Base-by-base conservation (phyloP, 2,329 filamentous ascomycete genomes). In the Mycosphaerella sp. region DNA sequence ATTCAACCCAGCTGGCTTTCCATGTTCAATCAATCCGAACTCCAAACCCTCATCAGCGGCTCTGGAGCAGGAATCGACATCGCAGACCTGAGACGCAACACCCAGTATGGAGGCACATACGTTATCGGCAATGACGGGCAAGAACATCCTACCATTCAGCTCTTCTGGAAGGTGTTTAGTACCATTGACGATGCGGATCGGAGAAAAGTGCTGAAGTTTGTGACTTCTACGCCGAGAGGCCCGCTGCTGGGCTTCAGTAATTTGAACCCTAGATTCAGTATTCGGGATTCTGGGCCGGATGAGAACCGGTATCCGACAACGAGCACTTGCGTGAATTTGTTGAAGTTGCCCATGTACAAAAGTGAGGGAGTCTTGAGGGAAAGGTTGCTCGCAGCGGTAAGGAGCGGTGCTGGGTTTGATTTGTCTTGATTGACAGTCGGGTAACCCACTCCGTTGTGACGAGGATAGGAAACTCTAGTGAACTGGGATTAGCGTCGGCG, bases 21-120 rank as follows among this genome's bases (percentile, higher is more conserved):
- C 64, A 97, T 98, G 93, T 98, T 98, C 77, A 98, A 98, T 70
- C 92, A 96, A 69, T 83, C 83, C 2, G 93, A 98, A 70, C 80
- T 98, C 4, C 93, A 97, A 72, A 93, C 89, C 1, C 83, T 98
- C 5, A 87, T 98, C 12, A 89, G 90, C 50, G 93, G 93, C 42
- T 90, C 95, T 6, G 58, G 57, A 7, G 85, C 85, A 8, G 84
- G 88, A 58, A 95, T 98, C 55, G 86, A 96, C 65, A 80, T 98
- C 36, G 82, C 86, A 29, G 93, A 98, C 69, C 78, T 97, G 40
- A 83, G 91, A 23, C 78, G 77, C 51, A 87, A 97, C 72, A 97
- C 93, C 0, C 72, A 82, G 2, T 98, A 97, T 70, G 87, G 88
- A 48, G 93, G 93, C 1, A 78, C 95, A 0, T 98, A 97, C 68